Base-by-base conservation (phyloP, 352 stramenopile species). In the Pythium sukuiense region DNA sequence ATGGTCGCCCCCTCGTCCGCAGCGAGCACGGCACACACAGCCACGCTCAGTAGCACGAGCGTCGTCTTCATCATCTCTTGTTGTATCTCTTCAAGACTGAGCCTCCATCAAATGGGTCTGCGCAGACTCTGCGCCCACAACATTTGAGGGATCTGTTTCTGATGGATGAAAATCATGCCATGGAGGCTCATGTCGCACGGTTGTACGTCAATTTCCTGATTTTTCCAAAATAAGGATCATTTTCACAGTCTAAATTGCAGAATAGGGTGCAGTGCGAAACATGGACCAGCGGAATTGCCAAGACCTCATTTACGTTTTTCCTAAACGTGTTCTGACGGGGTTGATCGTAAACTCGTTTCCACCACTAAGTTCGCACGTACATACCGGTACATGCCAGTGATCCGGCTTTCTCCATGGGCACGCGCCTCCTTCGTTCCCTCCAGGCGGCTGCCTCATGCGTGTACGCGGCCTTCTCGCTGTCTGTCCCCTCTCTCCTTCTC, bases 31-130 rank as follows among this genome's bases (percentile, higher is more conserved):
- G 27, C 43, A 11, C 56, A 62, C 35, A 46, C 39, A 14, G 32
- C 24, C 6, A 48, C 43, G 27, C 41, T 33, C 11, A 63, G 43
- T 43, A 46, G 14, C 14, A 55, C 27, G 2, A 55, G 2, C 18
- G 39, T 35, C 16, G 39, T 54, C 56, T 63, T 63, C 41, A 63
- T 63, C 24, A n/a, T 63, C 16, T 27, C 26, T 26, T 6, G 11
- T 16, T 37, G 32, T 37, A 37, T 37, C 6, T 6, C 32, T 37
- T 37, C 32, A 37, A 37, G 32, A 37, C 32, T 37, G 32, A 37
- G 32, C 32, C 32, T 37, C 9, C 32, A 37, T 37, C 32, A 6
- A 6, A 37, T 37, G 20, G 20, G 20, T 24, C 20, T 24, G 20
- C 20, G 20, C 32, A 37, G 9, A 37, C 32, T 6, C 32, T 24